Percentiles rank a stretch among this genome's conserved stretches.
phyloP scores from a whole-genome alignment of 345 rosid genomes.

The Moringa oleifera region DNA sequence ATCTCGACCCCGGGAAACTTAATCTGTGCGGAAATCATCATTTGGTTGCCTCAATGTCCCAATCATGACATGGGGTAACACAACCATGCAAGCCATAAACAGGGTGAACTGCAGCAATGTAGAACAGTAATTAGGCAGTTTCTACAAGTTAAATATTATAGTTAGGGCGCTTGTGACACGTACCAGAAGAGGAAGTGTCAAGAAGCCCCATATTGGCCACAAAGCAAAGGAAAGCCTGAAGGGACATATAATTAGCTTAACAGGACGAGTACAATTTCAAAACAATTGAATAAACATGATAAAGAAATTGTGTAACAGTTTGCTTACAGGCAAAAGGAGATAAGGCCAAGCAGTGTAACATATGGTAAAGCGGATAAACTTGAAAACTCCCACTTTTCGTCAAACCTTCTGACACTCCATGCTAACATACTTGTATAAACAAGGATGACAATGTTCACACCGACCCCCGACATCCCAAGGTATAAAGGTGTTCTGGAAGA shows the following conservation, averaged over 20 bases:
- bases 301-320: slow-evolving; percentile 5
- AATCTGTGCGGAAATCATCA: slow-evolving; percentile 71
- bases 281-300: slow-evolving; percentile 8
- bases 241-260: slow-evolving; percentile 15
- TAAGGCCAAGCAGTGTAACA: slow-evolving; percentile 71
- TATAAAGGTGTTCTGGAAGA: slow-evolving; percentile 74
- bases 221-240: slow-evolving; percentile 72
- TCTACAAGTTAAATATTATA: neutral
- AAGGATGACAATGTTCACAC: slow-evolving; percentile 60
- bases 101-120: slow-evolving; percentile 72
- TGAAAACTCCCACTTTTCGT: slow-evolving; percentile 85
- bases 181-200: slow-evolving; percentile 98
- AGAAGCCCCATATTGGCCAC: slow-evolving; percentile 96
- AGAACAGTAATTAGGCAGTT: slow-evolving; percentile 13
- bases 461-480: slow-evolving; percentile 67
- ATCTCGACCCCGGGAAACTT: slow-evolving; percentile 23
- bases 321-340: slow-evolving; percentile 87
- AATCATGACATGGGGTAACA: slow-evolving; percentile 68
- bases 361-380: slow-evolving; percentile 75
- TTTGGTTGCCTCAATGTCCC: slow-evolving; percentile 60
- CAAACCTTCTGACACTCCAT: slow-evolving; percentile 80
- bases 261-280: slow-evolving; percentile 8
- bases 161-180: neutral
- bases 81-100: slow-evolving; percentile 88
- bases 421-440: slow-evolving; percentile 68